These are phyloP conservation scores for Syzygium aromaticum DNA, from an alignment of 345 rosid genomes.

Conservation along the genomic window DNA sequence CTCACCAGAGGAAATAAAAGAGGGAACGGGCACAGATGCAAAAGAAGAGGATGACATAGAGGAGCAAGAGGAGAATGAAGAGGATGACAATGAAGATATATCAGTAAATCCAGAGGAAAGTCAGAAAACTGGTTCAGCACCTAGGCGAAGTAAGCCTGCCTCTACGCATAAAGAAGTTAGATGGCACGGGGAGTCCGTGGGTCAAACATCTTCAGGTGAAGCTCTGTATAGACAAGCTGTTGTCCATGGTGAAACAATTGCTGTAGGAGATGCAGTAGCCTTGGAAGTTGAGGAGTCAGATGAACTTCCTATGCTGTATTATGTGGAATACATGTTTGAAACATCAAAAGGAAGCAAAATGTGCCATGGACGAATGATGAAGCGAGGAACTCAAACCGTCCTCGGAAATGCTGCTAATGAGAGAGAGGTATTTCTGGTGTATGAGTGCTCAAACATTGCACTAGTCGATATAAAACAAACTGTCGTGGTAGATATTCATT, in stretches of 20 bases:
- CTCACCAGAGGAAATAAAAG: slow-evolving; percentile 37
- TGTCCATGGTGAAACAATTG: slow-evolving; percentile 33
- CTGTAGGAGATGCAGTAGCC: slow-evolving; percentile 39
- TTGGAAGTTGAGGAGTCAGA: slow-evolving; percentile 31
- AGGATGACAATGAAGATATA: slow-evolving; percentile 30
- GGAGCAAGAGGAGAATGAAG: slow-evolving; percentile 38
- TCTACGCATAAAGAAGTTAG: slow-evolving; percentile 28
- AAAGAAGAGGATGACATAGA: slow-evolving; percentile 32
- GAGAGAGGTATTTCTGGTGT: slow-evolving; percentile 53
- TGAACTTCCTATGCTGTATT: slow-evolving; percentile 36
- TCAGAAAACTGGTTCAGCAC: slow-evolving; percentile 4
- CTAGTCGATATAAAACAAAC: slow-evolving; percentile 33
- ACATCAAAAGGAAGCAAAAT: slow-evolving; percentile 31
- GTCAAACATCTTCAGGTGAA: slow-evolving; percentile 30
- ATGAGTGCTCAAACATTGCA: slow-evolving; percentile 37
- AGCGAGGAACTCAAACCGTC: slow-evolving; percentile 48
- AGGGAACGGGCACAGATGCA: slow-evolving; percentile 15
- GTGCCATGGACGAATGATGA: slow-evolving; percentile 50
- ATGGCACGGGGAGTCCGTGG: slow-evolving; percentile 42
- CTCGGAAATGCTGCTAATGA: slow-evolving; percentile 49
- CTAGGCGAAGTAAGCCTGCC: slow-evolving; percentile 10
- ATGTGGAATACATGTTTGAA: slow-evolving; percentile 63
- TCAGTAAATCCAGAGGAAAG: slow-evolving; percentile 9
- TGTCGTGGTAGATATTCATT: slow-evolving; percentile 27
- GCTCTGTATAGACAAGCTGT: slow-evolving; percentile 41